Base-by-base conservation (phyloP, 2,329 filamentous ascomycete genomes). In the Cercospora berteroae region DNA sequence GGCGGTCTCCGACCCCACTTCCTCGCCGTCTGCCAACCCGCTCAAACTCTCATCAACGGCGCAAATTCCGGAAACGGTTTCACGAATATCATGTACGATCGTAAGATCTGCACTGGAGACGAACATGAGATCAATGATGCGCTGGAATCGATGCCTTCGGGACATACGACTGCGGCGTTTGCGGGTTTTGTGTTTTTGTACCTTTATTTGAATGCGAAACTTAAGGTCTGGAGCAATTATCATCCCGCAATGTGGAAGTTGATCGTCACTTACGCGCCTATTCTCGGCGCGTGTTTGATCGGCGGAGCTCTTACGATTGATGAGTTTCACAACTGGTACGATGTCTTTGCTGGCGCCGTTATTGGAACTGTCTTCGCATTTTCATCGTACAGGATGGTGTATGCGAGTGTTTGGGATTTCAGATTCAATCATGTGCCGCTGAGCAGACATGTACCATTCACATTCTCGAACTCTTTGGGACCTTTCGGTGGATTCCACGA, bases 161-260 rank as follows among this genome's bases (percentile, higher is more conserved):
- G 91, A 0, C 90, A 93, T 78, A 88, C 88, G 5, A 91, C 90
- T 0, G 90, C 90, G 0, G 89, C 89, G 0, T 92, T 92, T 67
- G 89, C 88, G 0, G 89, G 89, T 5, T 90, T 91, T 72, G 83
- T 91, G 23, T 93, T 86, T 75, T 80, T 93, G 2, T 89, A 85
- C 71, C 81, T 93, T 1, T 93, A 92, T 80, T 85, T 93, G 55
- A 93, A 93, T 77, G 90, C 89, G 58, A 93, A 93, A 81, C 83
- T 93, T 71, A 93, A 92, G 83, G 85, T 92, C 65, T 92, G 88
- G 73, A 81, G 86, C 70, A 89, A 91, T 81, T 89, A 90, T 76
- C 90, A 92, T 75, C 87, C 90, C 0, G 83, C 87, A 12, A 87
- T 91, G 84, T 92, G 90, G 90, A 92, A 92, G 80, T 79, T 92